Evolutionary conservation across 768 basidiomycete genomes (phyloP).

Genomic region (Mrakia frigida): DNA sequence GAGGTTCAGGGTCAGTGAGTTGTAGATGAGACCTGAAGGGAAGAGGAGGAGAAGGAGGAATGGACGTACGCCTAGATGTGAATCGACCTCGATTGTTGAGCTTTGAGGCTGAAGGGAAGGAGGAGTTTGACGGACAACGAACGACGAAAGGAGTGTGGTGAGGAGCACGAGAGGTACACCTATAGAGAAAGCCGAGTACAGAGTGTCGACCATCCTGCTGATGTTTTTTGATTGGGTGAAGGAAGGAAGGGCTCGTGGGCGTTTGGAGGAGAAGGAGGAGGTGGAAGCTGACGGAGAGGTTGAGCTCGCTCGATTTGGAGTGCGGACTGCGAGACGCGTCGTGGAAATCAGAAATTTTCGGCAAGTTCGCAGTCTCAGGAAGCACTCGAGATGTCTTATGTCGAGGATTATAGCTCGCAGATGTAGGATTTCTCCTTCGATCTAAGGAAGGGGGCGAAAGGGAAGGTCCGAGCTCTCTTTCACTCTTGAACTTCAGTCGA

Average conservation of each 20-base stretch:
- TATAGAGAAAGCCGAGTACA: neutral
- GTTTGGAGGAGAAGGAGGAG: neutral
- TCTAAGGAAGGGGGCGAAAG: too few relatives aligned
- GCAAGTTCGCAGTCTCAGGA: too few relatives aligned
- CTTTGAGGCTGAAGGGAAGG: neutral
- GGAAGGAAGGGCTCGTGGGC: neutral
- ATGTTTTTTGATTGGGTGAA: neutral
- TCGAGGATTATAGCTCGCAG: too few relatives aligned
- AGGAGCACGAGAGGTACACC: neutral
- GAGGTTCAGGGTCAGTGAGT: neutral
- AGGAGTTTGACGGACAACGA: neutral
- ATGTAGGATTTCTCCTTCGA: too few relatives aligned
- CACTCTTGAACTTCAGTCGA: too few relatives aligned
- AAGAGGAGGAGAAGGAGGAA: neutral
- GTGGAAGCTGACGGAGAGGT: neutral
- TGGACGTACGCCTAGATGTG: slow-evolving; percentile 2
- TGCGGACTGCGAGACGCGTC: too few relatives aligned
- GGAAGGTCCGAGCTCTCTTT: too few relatives aligned
- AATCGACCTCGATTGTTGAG: neutral
- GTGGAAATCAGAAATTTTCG: too few relatives aligned
- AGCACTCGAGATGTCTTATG: too few relatives aligned
- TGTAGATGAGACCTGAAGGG: too few relatives aligned
- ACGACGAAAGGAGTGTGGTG: neutral
- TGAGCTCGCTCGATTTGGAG: too few relatives aligned
- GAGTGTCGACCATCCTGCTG: neutral